Conservation (phyloP, 2,329 filamentous ascomycete species). For the Neurospora sp. region DNA sequence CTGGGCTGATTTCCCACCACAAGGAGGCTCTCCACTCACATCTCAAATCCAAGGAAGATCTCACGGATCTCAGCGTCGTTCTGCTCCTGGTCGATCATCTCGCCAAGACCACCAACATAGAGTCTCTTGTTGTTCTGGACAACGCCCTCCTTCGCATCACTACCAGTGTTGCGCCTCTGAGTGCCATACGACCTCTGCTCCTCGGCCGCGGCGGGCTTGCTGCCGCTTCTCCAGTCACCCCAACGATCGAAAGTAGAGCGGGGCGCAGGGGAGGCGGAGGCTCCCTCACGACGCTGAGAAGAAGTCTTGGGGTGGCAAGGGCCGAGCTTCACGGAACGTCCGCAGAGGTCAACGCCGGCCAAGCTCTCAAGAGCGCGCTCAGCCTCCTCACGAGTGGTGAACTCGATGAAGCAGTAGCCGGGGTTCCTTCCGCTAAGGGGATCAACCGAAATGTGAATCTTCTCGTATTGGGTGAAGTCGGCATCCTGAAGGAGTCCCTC, state of each 20-base stretch:
- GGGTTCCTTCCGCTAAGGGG: conserved; percentile 60
- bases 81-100: conserved; percentile 37
- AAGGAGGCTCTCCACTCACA: conserved; percentile 21
- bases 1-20: not conserved
- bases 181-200: conserved; percentile 21
- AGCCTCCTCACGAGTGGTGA: conserved; percentile 46
- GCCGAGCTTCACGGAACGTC: conserved; percentile 53
- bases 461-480: conserved; percentile 31
- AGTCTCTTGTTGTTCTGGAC: conserved; percentile 27
- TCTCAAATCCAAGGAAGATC: conserved; percentile 36
- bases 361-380: conserved; percentile 47
- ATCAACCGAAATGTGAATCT: conserved; percentile 60
- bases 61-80: conserved; percentile 36
- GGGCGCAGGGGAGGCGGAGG: conserved; percentile 12
- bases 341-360: conserved; percentile 42
- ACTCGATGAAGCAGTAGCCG: conserved; percentile 67
- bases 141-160: conserved; percentile 20
- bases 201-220: conserved; percentile 3
- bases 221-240: conserved; percentile 31
- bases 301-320: conserved; percentile 48
- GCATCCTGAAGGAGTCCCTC: conserved; percentile 23
- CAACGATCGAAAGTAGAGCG: conserved; percentile 28
- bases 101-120: conserved; percentile 41
- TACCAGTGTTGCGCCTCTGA: conserved; percentile 22
- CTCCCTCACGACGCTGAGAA: conserved; percentile 10